A percentile compares a stretch with the other conserved stretches of the same genome.
Conservation (phyloP, 1,139 yeast genomes). For the Lodderomyces theae region DNA sequence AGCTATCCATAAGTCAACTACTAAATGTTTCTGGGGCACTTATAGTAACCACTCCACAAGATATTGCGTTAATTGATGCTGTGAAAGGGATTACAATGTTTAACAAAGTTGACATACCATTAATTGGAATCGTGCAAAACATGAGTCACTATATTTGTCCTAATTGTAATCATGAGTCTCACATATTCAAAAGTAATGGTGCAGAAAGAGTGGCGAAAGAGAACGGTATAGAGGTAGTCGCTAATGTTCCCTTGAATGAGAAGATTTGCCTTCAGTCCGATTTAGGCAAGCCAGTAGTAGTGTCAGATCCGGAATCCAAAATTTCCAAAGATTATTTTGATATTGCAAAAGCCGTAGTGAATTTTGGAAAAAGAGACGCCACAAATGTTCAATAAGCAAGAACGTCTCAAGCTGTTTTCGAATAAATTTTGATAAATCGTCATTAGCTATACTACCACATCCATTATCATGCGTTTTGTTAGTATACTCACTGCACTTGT, state of each 20-base stretch:
- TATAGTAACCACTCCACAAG: slow-evolving; percentile 85
- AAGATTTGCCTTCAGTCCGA: slow-evolving; percentile 64
- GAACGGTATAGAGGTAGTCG: slow-evolving; percentile 52
- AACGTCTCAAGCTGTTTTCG: too few relatives aligned
- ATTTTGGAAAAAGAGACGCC: slow-evolving; percentile 7
- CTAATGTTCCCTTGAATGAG: slow-evolving; percentile 65
- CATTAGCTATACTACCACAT: too few relatives aligned
- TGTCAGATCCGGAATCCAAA: slow-evolving; percentile 39
- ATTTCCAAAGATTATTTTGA: slow-evolving; percentile 40
- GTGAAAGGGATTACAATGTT: slow-evolving; percentile 81
- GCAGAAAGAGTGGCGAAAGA: slow-evolving; percentile 56
- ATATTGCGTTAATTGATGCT: slow-evolving; percentile 78
- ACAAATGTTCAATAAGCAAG: too few relatives aligned
- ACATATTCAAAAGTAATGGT: slow-evolving; percentile 72
- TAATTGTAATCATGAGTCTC: slow-evolving; percentile 69
- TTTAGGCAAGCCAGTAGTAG: slow-evolving; percentile 60
- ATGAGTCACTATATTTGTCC: slow-evolving; percentile 82
- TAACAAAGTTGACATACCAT: slow-evolving; percentile 68
- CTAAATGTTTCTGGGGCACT: slow-evolving; percentile 76
- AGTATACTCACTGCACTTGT: slow-evolving; percentile 1
- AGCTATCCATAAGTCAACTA: slow-evolving; percentile 76
- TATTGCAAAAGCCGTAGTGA: slow-evolving; percentile 37
- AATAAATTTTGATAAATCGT: too few relatives aligned
- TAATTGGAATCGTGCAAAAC: slow-evolving; percentile 76
- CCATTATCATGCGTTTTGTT: neutral